Percentiles rank a stretch among this genome's conserved stretches.
Evolutionary conservation across 768 basidiomycete species (phyloP).

Genomic region (Boletus barrowsii): DNA sequence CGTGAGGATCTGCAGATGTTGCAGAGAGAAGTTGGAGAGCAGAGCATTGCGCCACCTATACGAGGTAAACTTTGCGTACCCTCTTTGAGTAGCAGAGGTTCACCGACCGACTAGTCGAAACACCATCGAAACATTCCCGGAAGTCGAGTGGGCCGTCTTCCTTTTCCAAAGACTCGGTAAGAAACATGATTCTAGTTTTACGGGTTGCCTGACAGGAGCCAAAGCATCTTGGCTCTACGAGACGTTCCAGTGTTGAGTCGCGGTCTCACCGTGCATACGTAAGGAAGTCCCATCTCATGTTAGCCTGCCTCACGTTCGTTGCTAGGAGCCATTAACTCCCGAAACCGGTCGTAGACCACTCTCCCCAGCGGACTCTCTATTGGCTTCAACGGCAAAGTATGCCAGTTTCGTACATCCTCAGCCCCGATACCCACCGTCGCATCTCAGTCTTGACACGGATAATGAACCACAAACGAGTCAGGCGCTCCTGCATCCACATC

Average conservation of each 20-base stretch:
- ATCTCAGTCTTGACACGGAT: constrained; percentile 44
- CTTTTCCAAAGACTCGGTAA: constrained; percentile 42
- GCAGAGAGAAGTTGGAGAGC: constrained; percentile 76
- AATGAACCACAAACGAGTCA: constrained; percentile 36
- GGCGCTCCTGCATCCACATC: constrained; percentile 34
- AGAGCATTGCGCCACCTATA: constrained; percentile 47
- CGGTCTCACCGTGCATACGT: constrained; percentile 32
- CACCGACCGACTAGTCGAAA: constrained; percentile 24
- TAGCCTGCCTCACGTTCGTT: constrained; percentile 6
- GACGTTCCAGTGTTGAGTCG: constrained; percentile 38
- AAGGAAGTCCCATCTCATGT: constrained; percentile 14
- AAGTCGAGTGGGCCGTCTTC: constrained; percentile 45
- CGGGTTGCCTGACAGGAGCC: constrained; percentile 23
- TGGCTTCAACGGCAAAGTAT: constrained; percentile 25
- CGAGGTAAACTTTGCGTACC: constrained; percentile 34
- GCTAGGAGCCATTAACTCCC: constrained; percentile 45
- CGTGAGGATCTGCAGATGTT: constrained; percentile 71
- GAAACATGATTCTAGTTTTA: constrained; percentile 31
- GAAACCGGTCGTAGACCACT: constrained; percentile 42
- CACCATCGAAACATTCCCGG: constrained; percentile 39
- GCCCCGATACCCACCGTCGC: constrained; percentile 25
- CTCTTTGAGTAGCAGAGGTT: neutral
- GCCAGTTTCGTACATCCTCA: constrained; percentile 23
- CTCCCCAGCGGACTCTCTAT: constrained; percentile 39
- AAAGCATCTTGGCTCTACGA: constrained; percentile 21